Evolutionary conservation across 2,329 filamentous ascomycete genomes (phyloP), one percentile per base, ranked within the genome.

Genomic region (Pleomassaria siparia): DNA sequence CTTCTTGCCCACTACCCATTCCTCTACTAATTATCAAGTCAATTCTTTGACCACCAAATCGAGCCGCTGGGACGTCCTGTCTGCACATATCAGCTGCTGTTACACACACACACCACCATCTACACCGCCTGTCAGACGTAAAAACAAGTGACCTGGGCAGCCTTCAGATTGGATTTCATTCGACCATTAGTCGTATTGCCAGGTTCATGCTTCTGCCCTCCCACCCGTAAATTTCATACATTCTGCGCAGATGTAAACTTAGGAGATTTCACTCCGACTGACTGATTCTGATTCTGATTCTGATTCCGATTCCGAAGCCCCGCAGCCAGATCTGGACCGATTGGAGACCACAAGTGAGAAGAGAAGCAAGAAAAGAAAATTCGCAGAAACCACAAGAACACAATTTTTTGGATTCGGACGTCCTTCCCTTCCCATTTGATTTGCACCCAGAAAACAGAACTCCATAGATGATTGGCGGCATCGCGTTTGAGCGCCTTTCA

Each of bases 401-500:
- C 43, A 40, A 29, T 45, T 45, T 45, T 45, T 45, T 28, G 35
- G 35, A 30, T 30, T 36, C 37, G 42, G 30, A 16, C 16, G 8
- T 35, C 43, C 33, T 29, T 25, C 33, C 42, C 26, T 37, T 18
- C 42, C 42, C n/a, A 22, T 41, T n/a, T 41, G 39, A 41, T 7
- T 28, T 41, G 20, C 36, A n/a, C 12, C 25, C 6, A 40, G 24
- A 43, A 28, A 30, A 30, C n/a, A n/a, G n/a, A 28, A 43, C 40
- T 24, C 25, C 40, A 43, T 5, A 12, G 21, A 37, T 11, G 8
- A 37, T 4, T 9, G 16, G 5, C 12, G 20, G 15, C 18, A 37
- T 37, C 35, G 20, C 5, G 24, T 13, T 37, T 22, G 18, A 37
- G 35, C 35, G 35, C 35, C 35, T 9, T 37, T 37, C 35, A 37